These are phyloP conservation scores for Lizonia empirigonia DNA, from an alignment of 2,329 filamentous ascomycete genomes.

Conservation along the genomic window DNA sequence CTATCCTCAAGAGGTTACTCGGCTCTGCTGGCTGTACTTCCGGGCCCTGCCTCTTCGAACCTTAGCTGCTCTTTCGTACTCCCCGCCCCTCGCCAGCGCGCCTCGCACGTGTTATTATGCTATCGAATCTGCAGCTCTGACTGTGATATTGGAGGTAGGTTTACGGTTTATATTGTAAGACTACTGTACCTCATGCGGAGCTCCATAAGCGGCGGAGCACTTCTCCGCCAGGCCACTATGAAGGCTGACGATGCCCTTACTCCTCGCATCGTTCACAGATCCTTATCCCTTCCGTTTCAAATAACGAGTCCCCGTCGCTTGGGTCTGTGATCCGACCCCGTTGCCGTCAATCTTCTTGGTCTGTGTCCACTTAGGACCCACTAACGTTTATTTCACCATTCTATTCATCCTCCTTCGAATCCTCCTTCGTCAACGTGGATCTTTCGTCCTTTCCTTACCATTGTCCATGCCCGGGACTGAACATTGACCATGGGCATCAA, in stretches of 20 bases:
- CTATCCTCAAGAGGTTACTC: constrained; percentile 20
- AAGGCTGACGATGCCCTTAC: constrained; percentile 29
- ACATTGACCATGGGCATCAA: constrained; percentile 39
- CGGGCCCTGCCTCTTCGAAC: constrained; percentile 25
- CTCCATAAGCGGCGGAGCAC: constrained; percentile 27
- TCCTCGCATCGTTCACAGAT: constrained; percentile 27
- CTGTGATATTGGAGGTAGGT: constrained; percentile 41
- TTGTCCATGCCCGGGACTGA: constrained; percentile 30
- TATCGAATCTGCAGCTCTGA: constrained; percentile 31
- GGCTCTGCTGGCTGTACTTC: constrained; percentile 26
- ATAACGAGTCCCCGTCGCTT: constrained; percentile 30
- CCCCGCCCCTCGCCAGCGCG: constrained; percentile 20
- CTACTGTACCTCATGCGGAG: constrained; percentile 28
- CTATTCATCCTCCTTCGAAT: constrained; percentile 28
- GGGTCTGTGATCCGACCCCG: constrained; percentile 32
- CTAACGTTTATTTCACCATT: constrained; percentile 36
- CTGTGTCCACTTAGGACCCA: constrained; percentile 32
- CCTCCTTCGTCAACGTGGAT: constrained; percentile 10
- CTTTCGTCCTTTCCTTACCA: constrained; percentile 8
- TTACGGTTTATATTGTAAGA: constrained; percentile 30
- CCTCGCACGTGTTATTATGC: constrained; percentile 43
- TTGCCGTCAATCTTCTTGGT: constrained; percentile 38
- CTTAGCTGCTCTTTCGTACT: constrained; percentile 28
- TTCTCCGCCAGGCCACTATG: constrained; percentile 35
- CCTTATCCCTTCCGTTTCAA: constrained; percentile 37